Base-by-base conservation (phyloP, 2,329 filamentous ascomycete genomes). In the Nakataea oryzae region DNA sequence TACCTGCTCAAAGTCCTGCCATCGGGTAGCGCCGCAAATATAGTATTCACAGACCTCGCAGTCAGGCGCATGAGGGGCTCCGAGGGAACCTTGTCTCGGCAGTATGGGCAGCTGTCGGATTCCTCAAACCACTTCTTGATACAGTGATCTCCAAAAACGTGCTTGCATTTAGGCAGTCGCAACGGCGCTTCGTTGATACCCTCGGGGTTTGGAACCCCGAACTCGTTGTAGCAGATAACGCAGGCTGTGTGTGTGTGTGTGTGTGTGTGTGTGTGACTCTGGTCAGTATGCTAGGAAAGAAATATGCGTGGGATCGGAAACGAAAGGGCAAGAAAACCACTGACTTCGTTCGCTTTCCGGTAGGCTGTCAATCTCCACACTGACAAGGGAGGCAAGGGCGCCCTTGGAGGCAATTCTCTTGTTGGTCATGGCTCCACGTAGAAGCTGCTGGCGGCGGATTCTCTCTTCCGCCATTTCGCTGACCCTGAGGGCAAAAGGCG, bases 111-210 rank as follows among this genome's bases (percentile, higher is more conserved):
- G 62, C 77, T 85, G 66, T 85, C 80, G 1, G 82, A 82, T 57
- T 86, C 82, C 61, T 83, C 77, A 55, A 88, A 79, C 85, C 85
- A 88, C 66, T 83, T 86, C 69, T 82, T 85, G 65, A 88, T 84
- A 70, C 85, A 88, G 66, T 81, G 77, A 62, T 86, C 79, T 24
- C 85, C 85, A 69, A 88, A 88, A 8, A 87, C 71, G 66, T 88
- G 85, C 66, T 82, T 84, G 75, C 85, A 88, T 66, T 78, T 81
- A 2, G 85, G 85, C 24, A 87, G 71, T 26, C 82, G 81, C 21
- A 87, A 70, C 1, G 85, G 82, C 3, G 72, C 74, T 68, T 88
- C 85, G 57, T 75, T 78, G 26, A 82, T 71, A 1, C 84, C 84
- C 65, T 87, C 85, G 0, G 84, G 83, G 30, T 79, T 84, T 63